A percentile compares a stretch with the other conserved stretches of the same genome.
Conservation (phyloP, 208 protist genomes). For the Wallacemonas sp. region DNA sequence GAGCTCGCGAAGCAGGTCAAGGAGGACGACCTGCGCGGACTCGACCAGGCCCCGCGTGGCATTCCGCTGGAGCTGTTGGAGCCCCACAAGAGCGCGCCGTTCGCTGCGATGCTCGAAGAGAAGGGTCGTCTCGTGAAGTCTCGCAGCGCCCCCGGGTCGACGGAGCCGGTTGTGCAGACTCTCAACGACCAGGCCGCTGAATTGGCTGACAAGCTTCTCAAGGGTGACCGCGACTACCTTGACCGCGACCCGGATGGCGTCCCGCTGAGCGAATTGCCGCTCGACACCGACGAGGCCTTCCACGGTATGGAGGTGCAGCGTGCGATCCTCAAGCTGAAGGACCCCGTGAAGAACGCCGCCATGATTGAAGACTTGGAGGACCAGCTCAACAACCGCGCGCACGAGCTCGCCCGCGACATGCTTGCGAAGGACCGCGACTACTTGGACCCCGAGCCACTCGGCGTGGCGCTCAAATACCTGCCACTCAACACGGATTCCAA, state of each 20-base stretch:
- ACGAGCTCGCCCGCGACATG: conserved; percentile 38
- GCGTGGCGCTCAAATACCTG: conserved; percentile 50
- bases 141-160: conserved; percentile 15
- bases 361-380: conserved; percentile 62
- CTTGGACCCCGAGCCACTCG: conserved; percentile 53
- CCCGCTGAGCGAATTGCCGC: conserved; percentile 40
- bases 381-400: conserved; percentile 58
- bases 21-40: conserved; percentile 42
- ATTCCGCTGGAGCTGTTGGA: conserved; percentile 72
- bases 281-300: conserved; percentile 68
- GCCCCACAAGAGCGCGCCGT: conserved; percentile 57
- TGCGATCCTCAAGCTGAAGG: conserved; percentile 46
- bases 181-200: conserved; percentile 50
- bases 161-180: conserved; percentile 24
- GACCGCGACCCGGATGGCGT: conserved; percentile 69
- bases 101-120: conserved; percentile 49
- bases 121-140: conserved; percentile 18
- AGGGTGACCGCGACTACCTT: conserved; percentile 70
- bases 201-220: conserved; percentile 48
- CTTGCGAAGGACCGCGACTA: conserved; percentile 57
- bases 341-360: conserved; percentile 36
- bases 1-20: conserved; percentile 60
- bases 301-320: conserved; percentile 65
- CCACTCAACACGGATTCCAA: conserved; percentile 56
- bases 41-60: conserved; percentile 44